A percentile compares a stretch with the other conserved stretches of the same genome.
These are phyloP conservation scores for Silene noctiflora DNA, from an alignment of 179 eudicot genomes.

Conservation along the genomic window DNA sequence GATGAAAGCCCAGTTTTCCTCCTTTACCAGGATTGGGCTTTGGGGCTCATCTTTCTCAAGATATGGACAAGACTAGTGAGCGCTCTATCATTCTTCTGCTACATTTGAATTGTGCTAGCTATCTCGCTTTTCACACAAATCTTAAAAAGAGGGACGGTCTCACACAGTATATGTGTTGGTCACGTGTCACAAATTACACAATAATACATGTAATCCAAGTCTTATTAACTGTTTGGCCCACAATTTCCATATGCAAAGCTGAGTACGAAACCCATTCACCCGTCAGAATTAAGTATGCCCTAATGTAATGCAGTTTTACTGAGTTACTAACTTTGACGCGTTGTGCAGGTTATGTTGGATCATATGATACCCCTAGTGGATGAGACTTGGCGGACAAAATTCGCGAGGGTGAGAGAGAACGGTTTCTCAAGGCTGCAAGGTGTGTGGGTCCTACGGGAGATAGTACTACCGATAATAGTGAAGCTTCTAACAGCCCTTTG, in stretches of 20 bases:
- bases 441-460: slow-evolving; percentile 87
- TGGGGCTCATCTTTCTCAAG: slow-evolving; percentile 88
- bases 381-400: slow-evolving; percentile 78
- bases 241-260: no score
- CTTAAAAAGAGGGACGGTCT: not conserved
- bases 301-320: no score
- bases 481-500: slow-evolving; percentile 89
- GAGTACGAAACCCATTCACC: no score
- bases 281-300: no score
- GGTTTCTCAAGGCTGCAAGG: slow-evolving; percentile 92
- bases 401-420: slow-evolving; percentile 90
- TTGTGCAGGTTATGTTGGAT: slow-evolving; percentile 79
- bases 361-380: slow-evolving; percentile 91
- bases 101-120: not conserved
- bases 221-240: no score
- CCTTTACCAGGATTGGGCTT: slow-evolving; percentile 95
- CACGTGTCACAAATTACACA: no score
- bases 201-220: no score
- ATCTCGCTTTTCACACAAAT: not conserved
- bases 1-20: slow-evolving; percentile 98
- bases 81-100: slow-evolving; percentile 3
- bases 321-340: slow-evolving; percentile 4
- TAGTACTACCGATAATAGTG: slow-evolving; percentile 72
- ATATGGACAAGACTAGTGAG: slow-evolving; percentile 98
- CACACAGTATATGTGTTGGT: not conserved